Evolutionary conservation across 441 rosid species (phyloP).

Genomic region (Populus tomentosa): DNA sequence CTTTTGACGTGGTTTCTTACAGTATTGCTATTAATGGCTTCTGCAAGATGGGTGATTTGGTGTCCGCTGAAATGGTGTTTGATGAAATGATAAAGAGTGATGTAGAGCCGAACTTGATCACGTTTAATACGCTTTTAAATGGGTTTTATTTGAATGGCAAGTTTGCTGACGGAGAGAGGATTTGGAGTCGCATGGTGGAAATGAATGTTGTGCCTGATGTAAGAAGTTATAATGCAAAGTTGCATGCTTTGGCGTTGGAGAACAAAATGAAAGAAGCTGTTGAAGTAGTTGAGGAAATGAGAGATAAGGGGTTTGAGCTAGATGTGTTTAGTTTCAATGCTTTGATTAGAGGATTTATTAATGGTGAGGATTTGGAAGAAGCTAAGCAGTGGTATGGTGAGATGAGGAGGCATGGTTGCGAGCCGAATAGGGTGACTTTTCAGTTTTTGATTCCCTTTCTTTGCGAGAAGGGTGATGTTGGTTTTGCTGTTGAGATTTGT

Average conservation of each 20-base stretch:
- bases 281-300: conserved; percentile 38
- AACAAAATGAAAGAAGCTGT: conserved; percentile 43
- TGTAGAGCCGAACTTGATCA: conserved; percentile 39
- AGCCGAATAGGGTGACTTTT: conserved; percentile 30
- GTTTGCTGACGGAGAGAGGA: conserved; percentile 46
- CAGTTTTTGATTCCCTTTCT: conserved; percentile 35
- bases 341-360: conserved; percentile 46
- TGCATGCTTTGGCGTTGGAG: conserved; percentile 43
- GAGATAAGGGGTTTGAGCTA: conserved; percentile 29
- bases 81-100: conserved; percentile 56
- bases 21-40: conserved; percentile 51
- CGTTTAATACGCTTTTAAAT: conserved; percentile 46
- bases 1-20: conserved; percentile 46
- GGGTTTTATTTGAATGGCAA: conserved; percentile 35
- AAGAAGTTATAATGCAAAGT: conserved; percentile 57
- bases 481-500: conserved; percentile 45
- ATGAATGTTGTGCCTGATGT: conserved; percentile 37
- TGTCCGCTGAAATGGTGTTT: conserved; percentile 32
- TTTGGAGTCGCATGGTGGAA: conserved; percentile 51
- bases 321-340: conserved; percentile 44
- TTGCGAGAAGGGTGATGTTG: conserved; percentile 50
- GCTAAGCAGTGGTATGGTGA: conserved; percentile 49
- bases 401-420: conserved; percentile 29
- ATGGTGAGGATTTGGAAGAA: conserved; percentile 40
- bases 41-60: conserved; percentile 41